These are phyloP conservation scores for Populus hybrid DNA, from an alignment of 441 rosid species.

Conservation along the genomic window DNA sequence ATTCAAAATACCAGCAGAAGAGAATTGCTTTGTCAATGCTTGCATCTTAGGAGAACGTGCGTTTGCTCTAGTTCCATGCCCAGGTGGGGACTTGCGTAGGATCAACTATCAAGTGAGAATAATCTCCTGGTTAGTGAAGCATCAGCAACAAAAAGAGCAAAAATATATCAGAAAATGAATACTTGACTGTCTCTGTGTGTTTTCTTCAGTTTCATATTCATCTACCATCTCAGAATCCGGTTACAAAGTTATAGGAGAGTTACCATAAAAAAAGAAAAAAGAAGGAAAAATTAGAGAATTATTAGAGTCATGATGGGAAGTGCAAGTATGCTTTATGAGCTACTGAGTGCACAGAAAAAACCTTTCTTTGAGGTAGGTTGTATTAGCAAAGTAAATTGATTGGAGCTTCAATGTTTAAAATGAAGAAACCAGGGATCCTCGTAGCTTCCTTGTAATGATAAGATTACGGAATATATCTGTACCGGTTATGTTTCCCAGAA, in stretches of 20 bases:
- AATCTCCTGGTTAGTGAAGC: too few species aligned
- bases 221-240: constrained; percentile 78
- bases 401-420: constrained; percentile 75
- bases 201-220: constrained; percentile 59
- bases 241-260: neutral
- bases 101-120: too few species aligned
- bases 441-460: constrained; percentile 77
- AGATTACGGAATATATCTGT: constrained; percentile 65
- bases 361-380: constrained; percentile 88
- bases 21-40: too few species aligned
- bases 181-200: constrained; percentile 42
- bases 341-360: constrained; percentile 11
- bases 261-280: neutral
- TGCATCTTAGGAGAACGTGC: too few species aligned
- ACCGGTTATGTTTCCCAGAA: constrained; percentile 77
- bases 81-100: too few species aligned
- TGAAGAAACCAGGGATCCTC: constrained; percentile 69
- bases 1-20: too few species aligned
- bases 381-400: constrained; percentile 71
- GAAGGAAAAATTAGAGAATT: neutral
- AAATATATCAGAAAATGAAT: constrained; percentile 44
- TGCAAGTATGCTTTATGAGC: neutral
- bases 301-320: neutral
- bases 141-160: too few species aligned
- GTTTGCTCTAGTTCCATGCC: too few species aligned